Evolutionary conservation across 2,329 filamentous ascomycete genomes (phyloP).

Genomic region (Trichophyton schoenleinii): DNA sequence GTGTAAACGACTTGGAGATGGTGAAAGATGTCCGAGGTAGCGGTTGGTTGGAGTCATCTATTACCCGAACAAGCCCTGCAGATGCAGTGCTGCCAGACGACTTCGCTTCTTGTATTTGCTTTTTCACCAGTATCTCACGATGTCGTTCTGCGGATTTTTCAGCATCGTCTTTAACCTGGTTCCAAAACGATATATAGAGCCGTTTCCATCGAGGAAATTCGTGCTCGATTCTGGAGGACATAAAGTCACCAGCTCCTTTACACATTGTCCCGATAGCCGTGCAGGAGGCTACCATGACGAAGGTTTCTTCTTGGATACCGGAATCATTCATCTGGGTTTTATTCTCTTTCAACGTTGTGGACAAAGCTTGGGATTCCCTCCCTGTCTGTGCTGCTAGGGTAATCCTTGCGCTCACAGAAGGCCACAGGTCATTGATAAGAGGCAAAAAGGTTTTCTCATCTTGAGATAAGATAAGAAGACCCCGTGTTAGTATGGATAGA

Average conservation of each 20-base stretch:
- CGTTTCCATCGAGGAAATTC: constrained; percentile 44
- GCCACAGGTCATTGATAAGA: constrained; percentile 83
- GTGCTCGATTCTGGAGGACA: constrained; percentile 59
- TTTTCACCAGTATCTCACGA: constrained; percentile 10
- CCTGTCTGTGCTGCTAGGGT: constrained; percentile 37
- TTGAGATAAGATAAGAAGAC: constrained; percentile 56
- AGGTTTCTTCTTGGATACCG: constrained; percentile 29
- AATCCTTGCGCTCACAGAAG: constrained; percentile 46
- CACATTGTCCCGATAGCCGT: constrained; percentile 58
- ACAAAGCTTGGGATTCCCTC: constrained; percentile 38
- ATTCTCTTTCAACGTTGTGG: constrained; percentile 22
- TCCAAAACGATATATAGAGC: constrained; percentile 30
- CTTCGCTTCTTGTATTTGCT: constrained; percentile 1
- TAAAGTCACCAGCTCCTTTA: constrained; percentile 63
- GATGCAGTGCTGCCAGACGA: not conserved
- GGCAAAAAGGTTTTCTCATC: constrained; percentile 80
- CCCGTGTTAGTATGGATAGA: constrained; percentile 61
- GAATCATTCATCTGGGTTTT: constrained; percentile 12
- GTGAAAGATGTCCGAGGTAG: constrained; percentile 13
- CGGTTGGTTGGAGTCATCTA: constrained; percentile 11
- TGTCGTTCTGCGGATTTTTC: constrained; percentile 25
- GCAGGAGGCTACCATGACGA: constrained; percentile 55
- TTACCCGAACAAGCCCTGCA: constrained; percentile 4
- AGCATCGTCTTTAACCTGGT: constrained; percentile 26
- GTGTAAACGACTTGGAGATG: constrained; percentile 25